Conservation (phyloP, 176 grass and related monocot genomes). For the Musa schizocarpa region DNA sequence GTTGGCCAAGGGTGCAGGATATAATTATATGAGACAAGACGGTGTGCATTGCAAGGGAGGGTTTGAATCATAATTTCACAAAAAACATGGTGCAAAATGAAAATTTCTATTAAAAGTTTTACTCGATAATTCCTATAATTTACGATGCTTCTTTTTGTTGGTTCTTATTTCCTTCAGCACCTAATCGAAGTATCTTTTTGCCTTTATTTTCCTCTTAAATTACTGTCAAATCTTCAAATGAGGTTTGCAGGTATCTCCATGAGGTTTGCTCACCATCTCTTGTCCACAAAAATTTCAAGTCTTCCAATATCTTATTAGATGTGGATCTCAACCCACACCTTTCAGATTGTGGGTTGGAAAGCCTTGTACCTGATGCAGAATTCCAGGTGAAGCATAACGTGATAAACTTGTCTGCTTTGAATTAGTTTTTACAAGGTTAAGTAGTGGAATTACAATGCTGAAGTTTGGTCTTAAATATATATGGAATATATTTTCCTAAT, state of each 20-base stretch:
- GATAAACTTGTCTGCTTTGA: neutral
- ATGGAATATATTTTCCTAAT: neutral
- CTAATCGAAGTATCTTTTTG: neutral
- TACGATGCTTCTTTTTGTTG: neutral
- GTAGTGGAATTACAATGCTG: neutral
- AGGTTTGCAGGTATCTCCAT: slow-evolving; percentile 63
- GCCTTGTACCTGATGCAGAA: slow-evolving; percentile 55
- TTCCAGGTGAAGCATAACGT: slow-evolving; percentile 49
- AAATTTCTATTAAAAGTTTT: no score
- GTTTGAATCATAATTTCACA: no score
- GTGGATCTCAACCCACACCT: slow-evolving; percentile 71
- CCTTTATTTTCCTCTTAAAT: neutral
- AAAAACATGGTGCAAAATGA: no score
- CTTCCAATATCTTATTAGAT: slow-evolving; percentile 86
- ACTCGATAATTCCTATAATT: no score
- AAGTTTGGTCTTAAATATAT: no score
- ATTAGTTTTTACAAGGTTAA: neutral
- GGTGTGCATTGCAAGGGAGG: no score
- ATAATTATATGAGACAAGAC: no score
- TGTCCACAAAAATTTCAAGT: slow-evolving; percentile 92
- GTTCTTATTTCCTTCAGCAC: neutral
- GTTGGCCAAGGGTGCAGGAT: no score
- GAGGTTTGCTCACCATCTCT: slow-evolving; percentile 77
- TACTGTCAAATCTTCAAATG: neutral
- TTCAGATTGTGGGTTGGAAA: slow-evolving; percentile 69